A percentile compares a stretch with the other conserved stretches of the same genome.
These are phyloP conservation scores for Actinidia arguta DNA, from an alignment of 179 eudicot species.

Conservation along the genomic window DNA sequence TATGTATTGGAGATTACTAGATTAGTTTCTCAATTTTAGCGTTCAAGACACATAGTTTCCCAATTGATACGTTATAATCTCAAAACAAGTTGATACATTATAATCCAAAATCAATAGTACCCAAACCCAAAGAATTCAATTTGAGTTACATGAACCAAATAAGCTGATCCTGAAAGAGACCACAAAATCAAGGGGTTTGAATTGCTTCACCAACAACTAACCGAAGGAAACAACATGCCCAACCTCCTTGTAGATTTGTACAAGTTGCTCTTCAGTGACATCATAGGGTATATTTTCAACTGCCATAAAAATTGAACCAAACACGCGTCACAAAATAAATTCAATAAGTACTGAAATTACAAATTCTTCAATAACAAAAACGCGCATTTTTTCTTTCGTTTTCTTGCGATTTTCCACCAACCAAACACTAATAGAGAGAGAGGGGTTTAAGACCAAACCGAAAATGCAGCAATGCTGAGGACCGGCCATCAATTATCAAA, in stretches of 20 bases:
- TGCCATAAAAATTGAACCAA: conserved; percentile 32
- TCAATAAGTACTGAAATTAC: conserved; percentile 7
- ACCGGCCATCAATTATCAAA: conserved; percentile 56
- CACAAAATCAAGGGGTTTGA: conserved; percentile 1
- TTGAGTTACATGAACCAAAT: too few species aligned
- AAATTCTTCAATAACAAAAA: neutral
- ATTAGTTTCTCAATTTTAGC: too few species aligned
- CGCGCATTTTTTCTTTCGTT: neutral
- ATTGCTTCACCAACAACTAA: conserved; percentile 42
- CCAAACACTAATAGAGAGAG: neutral
- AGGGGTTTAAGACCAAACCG: conserved; percentile 37
- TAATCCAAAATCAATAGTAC: neutral
- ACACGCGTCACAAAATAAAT: conserved; percentile 9
- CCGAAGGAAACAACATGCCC: conserved; percentile 98
- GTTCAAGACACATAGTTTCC: too few species aligned
- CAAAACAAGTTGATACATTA: neutral
- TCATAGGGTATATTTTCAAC: conserved; percentile 99
- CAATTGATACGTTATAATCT: too few species aligned
- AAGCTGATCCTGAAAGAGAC: neutral
- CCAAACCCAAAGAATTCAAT: too few species aligned
- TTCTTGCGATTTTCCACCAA: neutral
- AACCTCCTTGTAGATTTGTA: conserved; percentile 96
- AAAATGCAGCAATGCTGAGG: conserved; percentile 94
- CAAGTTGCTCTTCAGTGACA: conserved; percentile 94
- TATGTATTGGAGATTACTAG: too few species aligned